Percentiles rank a stretch among this genome's conserved stretches.
Evolutionary conservation across 2,329 filamentous ascomycete genomes (phyloP).

Genomic region (Paecilomyces dactylethromorphus): DNA sequence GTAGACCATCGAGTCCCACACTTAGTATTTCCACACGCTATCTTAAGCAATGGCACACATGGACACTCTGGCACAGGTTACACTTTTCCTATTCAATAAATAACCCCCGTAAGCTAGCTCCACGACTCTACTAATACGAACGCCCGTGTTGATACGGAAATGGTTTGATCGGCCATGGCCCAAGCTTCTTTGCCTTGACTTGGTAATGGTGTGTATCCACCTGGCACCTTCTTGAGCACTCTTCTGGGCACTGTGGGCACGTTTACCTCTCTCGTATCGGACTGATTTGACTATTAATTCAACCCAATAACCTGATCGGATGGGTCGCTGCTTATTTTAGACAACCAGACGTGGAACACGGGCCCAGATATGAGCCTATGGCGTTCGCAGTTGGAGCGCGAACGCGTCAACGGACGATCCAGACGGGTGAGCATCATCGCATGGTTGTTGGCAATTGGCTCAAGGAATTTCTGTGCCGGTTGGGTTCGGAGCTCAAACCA

Average conservation of each 20-base stretch:
- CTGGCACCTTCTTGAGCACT: neutral
- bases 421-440: neutral
- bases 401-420: neutral
- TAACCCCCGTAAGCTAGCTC: too few relatives aligned
- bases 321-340: neutral
- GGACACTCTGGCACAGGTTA: too few relatives aligned
- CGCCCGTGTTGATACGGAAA: neutral
- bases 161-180: neutral
- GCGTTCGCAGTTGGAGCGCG: neutral
- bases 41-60: too few relatives aligned
- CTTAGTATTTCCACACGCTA: too few relatives aligned
- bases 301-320: neutral
- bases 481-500: neutral
- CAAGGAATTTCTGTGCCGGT: neutral
- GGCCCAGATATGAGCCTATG: neutral
- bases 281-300: neutral
- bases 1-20: too few relatives aligned
- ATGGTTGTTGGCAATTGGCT: neutral
- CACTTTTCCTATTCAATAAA: slow-evolving; percentile 12
- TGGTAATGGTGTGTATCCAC: neutral
- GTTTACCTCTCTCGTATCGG: neutral
- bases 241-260: neutral
- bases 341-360: neutral
- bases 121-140: too few relatives aligned
- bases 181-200: neutral